Evolutionary conservation across 2,329 filamentous ascomycete species (phyloP), one percentile per base, ranked within the genome.

Genomic region (Botrytis cinerea): DNA sequence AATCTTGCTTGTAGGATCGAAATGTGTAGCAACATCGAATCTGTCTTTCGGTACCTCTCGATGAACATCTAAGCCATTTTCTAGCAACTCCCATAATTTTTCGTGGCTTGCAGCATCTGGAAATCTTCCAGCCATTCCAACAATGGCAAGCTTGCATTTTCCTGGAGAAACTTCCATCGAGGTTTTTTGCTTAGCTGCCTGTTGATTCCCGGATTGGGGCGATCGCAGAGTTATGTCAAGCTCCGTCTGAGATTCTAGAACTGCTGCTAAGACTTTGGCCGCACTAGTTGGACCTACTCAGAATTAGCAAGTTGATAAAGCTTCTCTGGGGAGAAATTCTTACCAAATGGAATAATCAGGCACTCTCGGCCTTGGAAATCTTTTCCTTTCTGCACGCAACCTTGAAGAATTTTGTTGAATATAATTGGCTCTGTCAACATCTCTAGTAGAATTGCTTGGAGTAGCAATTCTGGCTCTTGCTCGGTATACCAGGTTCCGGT

Each of bases 111-210:
- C 90, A 68, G 92, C 91, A 77, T 92, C 90, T 2, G 92, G 92
- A 81, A 93, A 94, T 69, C 92, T 88, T 69, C 92, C 92, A 63
- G 92, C 88, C 88, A 94, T 93, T 70, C 94, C 94, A 48, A 97
- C 92, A 75, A 97, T 94, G 73, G 94, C 94, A 75, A 97, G 63
- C 60, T 73, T 73, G 45, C 25, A 61, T 43, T 69, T 73, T 7
- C 71, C 71, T 25, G 71, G 63, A 25, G 71, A 69, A 16, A 73
- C 28, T 40, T 73, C 71, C n/a, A 59, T 73, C 16, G 71, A 69
- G 28, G 43, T 61, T 51, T 61, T 64, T 20, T 73, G 63, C 43
- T 51, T 46, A 5, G 48, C 32, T 28, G 54, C 51, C 38, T 57
- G 51, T 32, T 60, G 28, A 20, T 51, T 45, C 16, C 51, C 57